A percentile compares a stretch with the other conserved stretches of the same genome.
phyloP scores from a whole-genome alignment of 305 asterid species.

The Solanum hybrid region DNA sequence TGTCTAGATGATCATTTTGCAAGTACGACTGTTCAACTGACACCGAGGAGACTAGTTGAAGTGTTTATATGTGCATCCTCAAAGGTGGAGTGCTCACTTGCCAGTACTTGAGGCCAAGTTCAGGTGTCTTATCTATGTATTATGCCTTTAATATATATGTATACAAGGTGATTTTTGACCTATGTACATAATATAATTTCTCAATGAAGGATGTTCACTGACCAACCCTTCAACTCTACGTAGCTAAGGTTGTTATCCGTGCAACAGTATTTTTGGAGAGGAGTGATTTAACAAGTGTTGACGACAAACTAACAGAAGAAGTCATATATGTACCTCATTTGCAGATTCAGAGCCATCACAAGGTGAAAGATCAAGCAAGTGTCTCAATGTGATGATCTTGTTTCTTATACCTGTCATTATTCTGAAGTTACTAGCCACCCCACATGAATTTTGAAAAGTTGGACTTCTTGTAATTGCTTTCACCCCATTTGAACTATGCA shows the following conservation, averaged over 20 bases:
- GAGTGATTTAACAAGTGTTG: not conserved
- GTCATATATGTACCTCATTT: conserved; percentile 36
- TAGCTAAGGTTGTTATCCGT: not conserved
- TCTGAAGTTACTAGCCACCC: conserved; percentile 37
- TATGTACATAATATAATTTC: not conserved
- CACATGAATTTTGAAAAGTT: conserved; percentile 22
- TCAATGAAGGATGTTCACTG: not conserved
- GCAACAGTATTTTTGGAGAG: not conserved
- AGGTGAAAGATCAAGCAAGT: conserved; percentile 75
- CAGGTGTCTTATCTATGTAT: not conserved
- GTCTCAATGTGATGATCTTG: conserved; percentile 59
- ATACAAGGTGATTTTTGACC: not conserved
- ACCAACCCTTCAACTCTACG: not conserved
- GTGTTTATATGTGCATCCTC: not conserved
- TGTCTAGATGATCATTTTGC: not conserved
- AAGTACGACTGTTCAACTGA: not conserved
- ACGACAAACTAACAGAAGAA: not conserved
- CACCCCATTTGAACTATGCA: conserved; percentile 12
- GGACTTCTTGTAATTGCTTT: conserved; percentile 15
- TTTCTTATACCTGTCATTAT: conserved; percentile 41
- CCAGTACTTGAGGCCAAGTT: not conserved
- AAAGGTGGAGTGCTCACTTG: not conserved
- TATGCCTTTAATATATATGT: not conserved
- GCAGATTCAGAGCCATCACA: conserved; percentile 50
- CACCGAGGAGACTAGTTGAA: not conserved